Evolutionary conservation across 2,329 filamentous ascomycete species (phyloP).

Genomic region (Trichoderma sp.): DNA sequence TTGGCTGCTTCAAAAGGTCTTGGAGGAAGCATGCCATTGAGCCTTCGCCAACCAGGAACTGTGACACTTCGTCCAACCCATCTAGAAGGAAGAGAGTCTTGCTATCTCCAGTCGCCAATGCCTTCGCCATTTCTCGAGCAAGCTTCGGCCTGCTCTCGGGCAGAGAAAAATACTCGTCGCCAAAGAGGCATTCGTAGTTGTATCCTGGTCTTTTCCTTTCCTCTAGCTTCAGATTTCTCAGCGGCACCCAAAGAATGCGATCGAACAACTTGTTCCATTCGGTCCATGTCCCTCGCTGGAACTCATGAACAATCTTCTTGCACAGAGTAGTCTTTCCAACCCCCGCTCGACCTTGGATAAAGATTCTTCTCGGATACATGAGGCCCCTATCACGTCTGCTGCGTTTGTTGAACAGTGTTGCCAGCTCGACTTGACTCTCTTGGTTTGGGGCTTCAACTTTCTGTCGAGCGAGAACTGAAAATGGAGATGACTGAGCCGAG

Average conservation of each 20-base stretch:
- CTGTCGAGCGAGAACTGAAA: conserved; percentile 31
- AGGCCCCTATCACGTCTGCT: conserved; percentile 27
- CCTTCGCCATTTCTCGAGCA: conserved; percentile 30
- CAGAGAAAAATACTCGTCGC: conserved; percentile 37
- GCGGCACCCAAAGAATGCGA: conserved; percentile 45
- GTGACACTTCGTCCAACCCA: conserved; percentile 47
- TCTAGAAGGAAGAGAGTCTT: conserved; percentile 47
- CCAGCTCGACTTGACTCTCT: conserved; percentile 33
- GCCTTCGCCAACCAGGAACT: conserved; percentile 27
- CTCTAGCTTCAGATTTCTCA: conserved; percentile 40
- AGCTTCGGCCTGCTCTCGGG: conserved; percentile 24
- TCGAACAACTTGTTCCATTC: conserved; percentile 37
- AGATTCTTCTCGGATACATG: conserved; percentile 38
- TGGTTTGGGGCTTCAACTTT: conserved; percentile 35
- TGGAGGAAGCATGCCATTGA: conserved; percentile 35
- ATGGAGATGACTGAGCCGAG: too few relatives aligned
- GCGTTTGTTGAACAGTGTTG: conserved; percentile 37
- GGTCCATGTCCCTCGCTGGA: conserved; percentile 31
- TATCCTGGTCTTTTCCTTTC: conserved; percentile 29
- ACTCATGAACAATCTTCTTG: conserved; percentile 45
- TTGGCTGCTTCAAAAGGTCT: conserved; percentile 38
- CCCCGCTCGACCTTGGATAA: conserved; percentile 42
- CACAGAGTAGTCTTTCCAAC: conserved; percentile 45
- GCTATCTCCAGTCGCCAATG: conserved; percentile 14
- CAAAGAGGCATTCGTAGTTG: conserved; percentile 35